These are phyloP conservation scores for Leccinum longicurvipes DNA, from an alignment of 768 basidiomycete genomes.

Conservation along the genomic window DNA sequence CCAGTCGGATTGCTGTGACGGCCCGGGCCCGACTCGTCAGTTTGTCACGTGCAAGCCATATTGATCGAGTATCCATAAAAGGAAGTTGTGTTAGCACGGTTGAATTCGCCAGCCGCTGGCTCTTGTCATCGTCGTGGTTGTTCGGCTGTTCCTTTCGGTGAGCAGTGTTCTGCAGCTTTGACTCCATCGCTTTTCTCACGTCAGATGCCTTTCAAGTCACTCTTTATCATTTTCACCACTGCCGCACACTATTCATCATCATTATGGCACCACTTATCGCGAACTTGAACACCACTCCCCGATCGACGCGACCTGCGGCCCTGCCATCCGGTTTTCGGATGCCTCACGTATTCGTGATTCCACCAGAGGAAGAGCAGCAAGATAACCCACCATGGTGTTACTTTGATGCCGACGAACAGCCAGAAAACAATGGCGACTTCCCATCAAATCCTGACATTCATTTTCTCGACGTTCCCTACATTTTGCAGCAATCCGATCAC, in stretches of 20 bases:
- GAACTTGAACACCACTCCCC: slow-evolving; percentile 13
- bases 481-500: slow-evolving; percentile 13
- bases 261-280: slow-evolving; percentile 14
- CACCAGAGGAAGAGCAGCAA: slow-evolving; percentile 54
- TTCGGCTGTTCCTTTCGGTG: slow-evolving; percentile 11
- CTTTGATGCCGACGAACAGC: slow-evolving; percentile 46
- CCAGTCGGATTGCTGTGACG: background rate
- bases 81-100: slow-evolving; percentile 17
- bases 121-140: slow-evolving; percentile 1
- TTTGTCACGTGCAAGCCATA: slow-evolving; percentile 15
- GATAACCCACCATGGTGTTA: slow-evolving; percentile 52
- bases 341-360: slow-evolving; percentile 54
- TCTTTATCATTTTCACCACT: slow-evolving; percentile 3
- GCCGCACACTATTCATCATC: background rate
- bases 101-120: slow-evolving; percentile 18
- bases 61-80: slow-evolving; percentile 16
- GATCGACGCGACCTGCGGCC: slow-evolving; percentile 9
- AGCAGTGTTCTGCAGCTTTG: background rate
- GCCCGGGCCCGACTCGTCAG: background rate
- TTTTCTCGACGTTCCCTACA: slow-evolving; percentile 33
- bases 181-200: background rate
- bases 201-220: slow-evolving; percentile 9
- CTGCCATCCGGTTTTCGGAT: slow-evolving; percentile 20
- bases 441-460: slow-evolving; percentile 28
- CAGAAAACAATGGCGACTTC: slow-evolving; percentile 16